Base-by-base conservation (phyloP, 352 stramenopile species). In the Globisporangium nunn region DNA sequence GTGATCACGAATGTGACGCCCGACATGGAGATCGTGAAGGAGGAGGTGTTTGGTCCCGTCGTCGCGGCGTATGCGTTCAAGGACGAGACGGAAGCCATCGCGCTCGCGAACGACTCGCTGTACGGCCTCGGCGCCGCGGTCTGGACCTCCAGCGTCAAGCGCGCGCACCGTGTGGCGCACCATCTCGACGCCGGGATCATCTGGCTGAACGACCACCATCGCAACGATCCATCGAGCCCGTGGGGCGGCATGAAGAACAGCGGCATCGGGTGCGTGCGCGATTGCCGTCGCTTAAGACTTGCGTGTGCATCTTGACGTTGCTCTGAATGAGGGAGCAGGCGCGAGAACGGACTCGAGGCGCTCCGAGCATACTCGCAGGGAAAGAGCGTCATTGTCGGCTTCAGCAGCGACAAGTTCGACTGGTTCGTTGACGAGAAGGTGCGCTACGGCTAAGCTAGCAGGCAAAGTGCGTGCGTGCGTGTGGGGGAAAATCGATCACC, bases 11-110 rank as follows among this genome's bases (percentile, higher is more conserved):
- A 87, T 55, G 67, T 85, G 47, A 72, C 62, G 11, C 57, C 64
- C 37, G 68, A 74, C 56, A 89, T 88, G 75, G 87, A 78, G 49
- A 94, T 96, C 53, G 84, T 85, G 0, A 69, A 80, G 61, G 68
- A 96, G 64, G 88, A 97, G 66, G 78, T 97, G 6, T 97, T 97
- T 57, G 87, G 89, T 1, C 85, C 86, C 18, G 79, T 97, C n/a
- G 75, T 94, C 12, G 56, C 51, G 28, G 66, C 54, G 4, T 80
- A 74, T 45, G 64, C 66, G 10, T 82, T 82, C 59, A 74, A 70
- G 55, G 62, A 74, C 33, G 79, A 94, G 52, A 75, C 72, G 2
- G 87, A 97, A 52, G 87, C 78, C 14, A 70, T 96, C 39, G 17
- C 56, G 45, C 66, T 85, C 6, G 87, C 88, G 3, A 97, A 97